phyloP scores from a whole-genome alignment of 805 yeast species.

The Pichia cephalocereana region DNA sequence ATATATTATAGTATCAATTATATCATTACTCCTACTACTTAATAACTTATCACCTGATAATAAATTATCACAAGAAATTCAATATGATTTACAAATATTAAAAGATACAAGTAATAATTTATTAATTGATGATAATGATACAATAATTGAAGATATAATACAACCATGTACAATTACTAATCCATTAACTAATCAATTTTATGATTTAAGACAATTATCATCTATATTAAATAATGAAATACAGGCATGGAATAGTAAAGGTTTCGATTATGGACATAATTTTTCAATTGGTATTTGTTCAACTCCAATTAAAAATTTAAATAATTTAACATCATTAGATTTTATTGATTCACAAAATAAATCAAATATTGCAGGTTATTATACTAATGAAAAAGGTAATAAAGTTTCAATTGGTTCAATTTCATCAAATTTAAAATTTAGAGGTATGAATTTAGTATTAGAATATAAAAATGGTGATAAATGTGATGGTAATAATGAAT shows the following conservation, averaged over 20 bases:
- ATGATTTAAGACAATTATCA: constrained; percentile 34
- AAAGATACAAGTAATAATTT: not conserved
- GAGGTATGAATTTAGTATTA: constrained; percentile 63
- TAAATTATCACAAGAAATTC: not conserved
- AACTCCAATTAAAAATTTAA: constrained; percentile 32
- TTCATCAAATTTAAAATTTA: constrained; percentile 50
- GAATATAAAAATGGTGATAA: constrained; percentile 63
- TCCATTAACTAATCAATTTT: constrained; percentile 36
- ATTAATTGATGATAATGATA: not conserved
- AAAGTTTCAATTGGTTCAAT: constrained; percentile 53
- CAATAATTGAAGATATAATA: not conserved
- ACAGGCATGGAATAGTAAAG: constrained; percentile 58
- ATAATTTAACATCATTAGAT: constrained; percentile 21
- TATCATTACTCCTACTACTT: not conserved
- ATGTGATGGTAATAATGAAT: constrained; percentile 33
- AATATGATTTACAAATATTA: not conserved
- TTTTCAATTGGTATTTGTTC: constrained; percentile 70
- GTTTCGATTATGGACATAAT: constrained; percentile 60
- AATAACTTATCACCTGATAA: not conserved
- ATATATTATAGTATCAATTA: no score
- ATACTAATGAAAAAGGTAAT: constrained; percentile 33
- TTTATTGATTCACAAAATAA: constrained; percentile 28
- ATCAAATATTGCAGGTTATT: constrained; percentile 48
- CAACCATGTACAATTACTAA: constrained; percentile 37
- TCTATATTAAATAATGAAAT: constrained; percentile 23